Evolutionary conservation across 352 stramenopile species (phyloP), one percentile per base, ranked within the genome.

Genomic region (Hyaloperonospora brassicae): DNA sequence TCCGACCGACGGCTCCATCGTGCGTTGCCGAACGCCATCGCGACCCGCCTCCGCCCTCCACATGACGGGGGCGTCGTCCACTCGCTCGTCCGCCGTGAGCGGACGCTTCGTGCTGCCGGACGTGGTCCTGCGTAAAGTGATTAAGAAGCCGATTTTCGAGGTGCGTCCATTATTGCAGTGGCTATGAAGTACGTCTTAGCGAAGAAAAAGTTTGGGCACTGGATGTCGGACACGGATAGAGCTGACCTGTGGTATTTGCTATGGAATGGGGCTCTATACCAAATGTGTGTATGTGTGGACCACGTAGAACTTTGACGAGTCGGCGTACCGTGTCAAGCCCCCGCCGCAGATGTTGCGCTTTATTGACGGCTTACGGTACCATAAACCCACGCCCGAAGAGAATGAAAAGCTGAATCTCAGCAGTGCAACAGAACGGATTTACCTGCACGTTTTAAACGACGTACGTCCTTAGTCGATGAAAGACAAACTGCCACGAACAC

Each of bases 281-380:
- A 44, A 47, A 35, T 1, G 21, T 47, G 10, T 38, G 25, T 49
- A 22, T 39, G 7, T 31, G 1, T 25, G 24, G 7, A 38, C 42
- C 17, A 31, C 24, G 24, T 41, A 93, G 81, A 86, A 85, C 48
- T 84, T 90, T 41, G 73, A 88, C 31, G 77, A 89, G 12, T 58
- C 62, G n/a, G 80, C 73, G 24, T 87, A 80, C 27, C 48, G 73
- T 45, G 74, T 89, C 24, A 87, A 86, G 46, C 57, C 80, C 17
- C 79, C 84, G 52, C 86, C 78, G 52, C 77, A 87, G 52, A 84
- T 86, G 71, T 73, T 93, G 74, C 81, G 84, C 49, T 79, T 90
- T 42, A 75, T 93, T 41, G 84, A 93, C 53, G 71, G 68, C 7
- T 60, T 93, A 53, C 79, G 84, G n/a, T 93, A 89, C 53, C 84